Evolutionary conservation across 768 basidiomycete species (phyloP), one percentile per base, ranked within the genome.

Genomic region (Amylocystis lapponica): DNA sequence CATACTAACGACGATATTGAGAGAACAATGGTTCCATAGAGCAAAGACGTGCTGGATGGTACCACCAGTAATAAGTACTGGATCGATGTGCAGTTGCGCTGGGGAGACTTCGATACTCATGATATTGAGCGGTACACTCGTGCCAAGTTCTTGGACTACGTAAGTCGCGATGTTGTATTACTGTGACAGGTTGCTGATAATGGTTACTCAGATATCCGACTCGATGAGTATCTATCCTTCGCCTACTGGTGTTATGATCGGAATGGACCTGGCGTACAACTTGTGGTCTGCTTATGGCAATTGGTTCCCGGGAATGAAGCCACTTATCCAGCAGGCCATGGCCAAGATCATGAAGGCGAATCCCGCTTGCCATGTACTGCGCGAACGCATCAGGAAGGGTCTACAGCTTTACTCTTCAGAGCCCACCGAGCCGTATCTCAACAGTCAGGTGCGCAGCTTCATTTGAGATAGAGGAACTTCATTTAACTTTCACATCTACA

Each of bases 311-410:
- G 95, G 96, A 35, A 79, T 97, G 76, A 98, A 98, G 67, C 94
- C 94, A 4, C 75, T 99, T 48, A 84, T 99, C 46, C 95, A 96
- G 63, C 94, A 96, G 66, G 96, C 95, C 5, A 96, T 99, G 93
- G 92, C 88, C 11, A 99, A 98, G 76, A 87, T 99, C 63, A 95
- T 98, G 92, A 99, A 99, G 67, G 96, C 96, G 40, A 98, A 99
- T 58, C 96, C 96, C 20, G 96, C 96, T 12, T 83, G 86, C 41
- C 96, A 98, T 60, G 96, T 99, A 31, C 71, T 99, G 44, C 88
- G 96, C 42, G 96, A 99, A 68, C 96, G 96, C 68, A 97, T 99
- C 56, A 81, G 96, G 55, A 99, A 99, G 68, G 95, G 94, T 63
- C 76, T 99, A 17, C 96, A 98, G 62, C 71, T 99, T 16, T 99